Conservation (phyloP, 257 asterid species). For the Solanum microdontum region DNA sequence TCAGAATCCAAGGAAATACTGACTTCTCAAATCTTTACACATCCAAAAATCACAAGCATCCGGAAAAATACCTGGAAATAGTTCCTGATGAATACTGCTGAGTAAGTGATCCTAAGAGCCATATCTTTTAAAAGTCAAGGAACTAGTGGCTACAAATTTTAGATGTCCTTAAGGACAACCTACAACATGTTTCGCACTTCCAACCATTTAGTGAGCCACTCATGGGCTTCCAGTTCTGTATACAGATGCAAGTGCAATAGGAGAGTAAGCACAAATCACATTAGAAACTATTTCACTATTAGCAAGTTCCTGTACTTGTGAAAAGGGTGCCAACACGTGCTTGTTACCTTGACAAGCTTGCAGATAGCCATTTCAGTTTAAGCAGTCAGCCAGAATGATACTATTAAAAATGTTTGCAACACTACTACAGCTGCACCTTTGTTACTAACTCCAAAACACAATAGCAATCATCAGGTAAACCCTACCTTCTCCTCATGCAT, state of each 20-base stretch:
- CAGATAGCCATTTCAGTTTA: neutral
- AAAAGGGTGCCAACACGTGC: neutral
- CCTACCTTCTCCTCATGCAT: neutral
- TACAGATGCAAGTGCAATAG: neutral
- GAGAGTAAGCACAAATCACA: neutral
- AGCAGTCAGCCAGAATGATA: neutral
- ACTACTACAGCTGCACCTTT: neutral
- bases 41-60: neutral
- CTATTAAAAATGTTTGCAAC: neutral
- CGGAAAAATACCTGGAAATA: conserved; percentile 59
- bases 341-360: neutral
- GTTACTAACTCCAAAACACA: neutral
- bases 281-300: neutral
- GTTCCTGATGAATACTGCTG: conserved; percentile 63
- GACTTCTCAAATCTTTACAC: neutral
- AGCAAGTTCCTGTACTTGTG: neutral
- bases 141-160: neutral
- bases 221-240: neutral
- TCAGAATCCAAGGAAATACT: neutral
- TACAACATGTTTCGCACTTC: neutral
- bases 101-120: conserved; percentile 71
- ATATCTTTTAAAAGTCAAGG: conserved; percentile 71
- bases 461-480: neutral
- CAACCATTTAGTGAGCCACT: neutral
- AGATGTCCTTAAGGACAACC: neutral